Conservation (phyloP, 164 flowering plant species). For the Houttuynia cordata region DNA sequence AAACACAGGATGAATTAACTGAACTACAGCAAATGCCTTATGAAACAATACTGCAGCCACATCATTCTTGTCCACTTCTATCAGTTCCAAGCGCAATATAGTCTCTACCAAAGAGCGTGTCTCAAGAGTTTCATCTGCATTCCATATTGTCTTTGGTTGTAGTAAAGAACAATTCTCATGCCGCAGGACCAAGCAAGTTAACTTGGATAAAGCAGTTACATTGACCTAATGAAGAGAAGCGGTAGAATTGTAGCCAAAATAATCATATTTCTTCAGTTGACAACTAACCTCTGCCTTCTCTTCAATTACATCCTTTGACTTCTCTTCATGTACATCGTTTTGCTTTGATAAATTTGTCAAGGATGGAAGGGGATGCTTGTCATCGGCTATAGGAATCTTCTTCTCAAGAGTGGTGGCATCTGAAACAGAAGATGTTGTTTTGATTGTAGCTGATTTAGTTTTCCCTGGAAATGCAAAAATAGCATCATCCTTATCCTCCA, state of each 20-base stretch:
- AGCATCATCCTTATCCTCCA: slow-evolving; percentile 36
- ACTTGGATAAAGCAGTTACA: no score
- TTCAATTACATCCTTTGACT: slow-evolving; percentile 20
- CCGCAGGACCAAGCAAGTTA: slow-evolving; percentile 76
- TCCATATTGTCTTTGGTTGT: slow-evolving; percentile 80
- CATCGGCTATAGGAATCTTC: slow-evolving; percentile 17
- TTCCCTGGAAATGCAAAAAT: slow-evolving; percentile 26
- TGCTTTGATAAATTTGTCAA: slow-evolving; percentile 30
- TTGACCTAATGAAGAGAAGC: no score
- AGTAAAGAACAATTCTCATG: slow-evolving; percentile 38
- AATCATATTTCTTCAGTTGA: no score
- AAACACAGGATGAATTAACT: no score
- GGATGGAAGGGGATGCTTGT: slow-evolving; percentile 25
- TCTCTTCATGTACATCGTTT: slow-evolving; percentile 25
- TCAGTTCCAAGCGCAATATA: slow-evolving; percentile 71
- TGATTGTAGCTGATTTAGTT: slow-evolving; percentile 18
- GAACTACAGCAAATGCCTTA: no score
- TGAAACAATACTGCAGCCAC: no score
- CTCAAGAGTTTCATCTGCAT: slow-evolving; percentile 45
- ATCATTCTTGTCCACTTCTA: no score
- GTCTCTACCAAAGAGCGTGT: slow-evolving; percentile 54
- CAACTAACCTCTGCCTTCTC: slow-evolving; percentile 17
- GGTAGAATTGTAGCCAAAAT: no score
- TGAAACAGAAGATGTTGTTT: slow-evolving; percentile 20
- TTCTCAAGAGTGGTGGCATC: slow-evolving; percentile 7